Conservation (phyloP, 2,329 filamentous ascomycete species). For the Zymoseptoria ardabiliae region DNA sequence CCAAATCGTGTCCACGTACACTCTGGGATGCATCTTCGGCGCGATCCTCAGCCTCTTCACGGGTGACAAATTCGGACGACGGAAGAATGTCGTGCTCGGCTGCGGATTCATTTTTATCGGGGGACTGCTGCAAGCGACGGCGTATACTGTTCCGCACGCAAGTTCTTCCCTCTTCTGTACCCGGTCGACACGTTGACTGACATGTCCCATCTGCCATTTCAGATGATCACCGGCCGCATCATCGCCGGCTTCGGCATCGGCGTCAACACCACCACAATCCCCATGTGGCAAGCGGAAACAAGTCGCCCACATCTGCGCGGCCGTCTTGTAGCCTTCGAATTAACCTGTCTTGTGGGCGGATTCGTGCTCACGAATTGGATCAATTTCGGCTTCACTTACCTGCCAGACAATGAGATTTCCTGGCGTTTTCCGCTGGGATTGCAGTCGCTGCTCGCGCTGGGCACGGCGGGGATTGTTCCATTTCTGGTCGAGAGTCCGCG, state of each 20-base stretch:
- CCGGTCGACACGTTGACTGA: too few species aligned
- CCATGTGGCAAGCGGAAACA: conserved; percentile 49
- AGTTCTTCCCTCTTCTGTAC: too few species aligned
- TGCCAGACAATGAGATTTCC: conserved; percentile 26
- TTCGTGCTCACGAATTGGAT: conserved; percentile 48
- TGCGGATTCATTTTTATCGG: conserved; percentile 37
- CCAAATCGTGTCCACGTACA: conserved; percentile 47
- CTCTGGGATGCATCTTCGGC: conserved; percentile 42
- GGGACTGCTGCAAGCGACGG: conserved; percentile 33
- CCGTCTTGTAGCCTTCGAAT: conserved; percentile 54
- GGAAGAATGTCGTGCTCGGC: conserved; percentile 37
- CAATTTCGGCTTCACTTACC: conserved; percentile 39
- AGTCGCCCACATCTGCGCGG: conserved; percentile 51
- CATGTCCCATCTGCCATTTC: conserved; percentile 13
- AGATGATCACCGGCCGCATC: conserved; percentile 47
- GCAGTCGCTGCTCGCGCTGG: conserved; percentile 44
- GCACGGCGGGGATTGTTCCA: conserved; percentile 38
- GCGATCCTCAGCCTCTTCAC: conserved; percentile 32
- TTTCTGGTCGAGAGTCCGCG: conserved; percentile 40
- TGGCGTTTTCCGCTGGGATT: conserved; percentile 50
- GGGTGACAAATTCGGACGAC: conserved; percentile 37
- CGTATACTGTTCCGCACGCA: conserved; percentile 29
- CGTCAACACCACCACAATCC: conserved; percentile 50
- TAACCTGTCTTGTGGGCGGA: conserved; percentile 45
- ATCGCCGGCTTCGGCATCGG: conserved; percentile 51